Percentiles rank a stretch among this genome's conserved stretches.
Conservation (phyloP, 2,329 filamentous ascomycete species). For the Gnomoniopsis smithogilvyi region DNA sequence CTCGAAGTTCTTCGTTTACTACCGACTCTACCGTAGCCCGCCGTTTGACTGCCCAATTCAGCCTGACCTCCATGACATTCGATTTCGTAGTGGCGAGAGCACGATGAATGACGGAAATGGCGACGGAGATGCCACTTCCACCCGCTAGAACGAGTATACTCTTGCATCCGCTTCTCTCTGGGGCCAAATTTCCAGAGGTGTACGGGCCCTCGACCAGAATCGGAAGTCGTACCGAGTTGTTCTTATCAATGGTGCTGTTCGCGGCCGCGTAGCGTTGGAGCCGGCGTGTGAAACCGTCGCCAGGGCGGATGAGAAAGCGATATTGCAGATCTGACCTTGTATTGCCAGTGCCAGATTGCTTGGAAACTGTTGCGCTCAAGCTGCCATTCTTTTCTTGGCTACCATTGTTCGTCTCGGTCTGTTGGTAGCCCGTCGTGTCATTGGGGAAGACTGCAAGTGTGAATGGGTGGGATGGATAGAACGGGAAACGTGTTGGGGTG, state of each 20-base stretch:
- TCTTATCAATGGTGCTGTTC: not conserved
- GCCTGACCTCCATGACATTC: not conserved
- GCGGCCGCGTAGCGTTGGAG: not conserved
- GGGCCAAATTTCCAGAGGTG: not conserved
- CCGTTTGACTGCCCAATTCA: not conserved
- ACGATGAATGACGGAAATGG: not conserved
- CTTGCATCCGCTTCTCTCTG: not conserved
- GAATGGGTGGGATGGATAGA: slow-evolving; percentile 5
- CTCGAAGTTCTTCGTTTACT: not conserved
- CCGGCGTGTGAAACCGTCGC: not conserved
- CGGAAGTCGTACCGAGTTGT: not conserved
- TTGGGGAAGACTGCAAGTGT: not conserved
- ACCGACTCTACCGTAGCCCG: not conserved
- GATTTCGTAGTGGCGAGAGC: not conserved
- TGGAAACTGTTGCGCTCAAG: not conserved
- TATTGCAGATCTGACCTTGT: not conserved
- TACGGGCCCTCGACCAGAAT: slow-evolving; percentile 1
- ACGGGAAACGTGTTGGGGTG: not conserved
- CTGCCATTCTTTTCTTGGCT: not conserved
- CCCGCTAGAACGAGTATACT: not conserved
- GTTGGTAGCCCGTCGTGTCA: not conserved
- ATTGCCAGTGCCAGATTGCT: not conserved
- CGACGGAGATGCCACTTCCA: not conserved
- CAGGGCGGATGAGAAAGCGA: slow-evolving; percentile 3
- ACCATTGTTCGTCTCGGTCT: not conserved